A percentile compares a stretch with the other conserved stretches of the same genome.
Evolutionary conservation across 176 grass and related monocot genomes (phyloP).

Genomic region (Aegilops sharonensis): DNA sequence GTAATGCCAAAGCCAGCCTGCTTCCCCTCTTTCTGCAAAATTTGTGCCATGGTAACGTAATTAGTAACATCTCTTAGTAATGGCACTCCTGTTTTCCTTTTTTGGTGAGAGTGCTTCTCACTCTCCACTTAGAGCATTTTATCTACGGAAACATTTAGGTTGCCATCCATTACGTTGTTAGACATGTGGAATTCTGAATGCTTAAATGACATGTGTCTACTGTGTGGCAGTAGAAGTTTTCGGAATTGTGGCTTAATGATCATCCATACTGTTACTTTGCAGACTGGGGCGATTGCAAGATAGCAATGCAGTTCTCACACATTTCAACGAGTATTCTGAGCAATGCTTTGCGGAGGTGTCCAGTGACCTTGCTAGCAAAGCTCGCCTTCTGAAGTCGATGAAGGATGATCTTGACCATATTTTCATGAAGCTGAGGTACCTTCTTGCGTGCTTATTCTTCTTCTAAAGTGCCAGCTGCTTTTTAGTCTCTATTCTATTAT

Average conservation of each 20-base stretch:
- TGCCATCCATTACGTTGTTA: background rate
- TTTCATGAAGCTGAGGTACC: constrained; percentile 70
- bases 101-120: background rate
- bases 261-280: constrained; percentile 5
- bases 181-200: background rate
- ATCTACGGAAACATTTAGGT: background rate
- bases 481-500: background rate
- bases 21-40: background rate
- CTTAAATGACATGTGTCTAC: background rate
- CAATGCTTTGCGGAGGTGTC: constrained; percentile 79
- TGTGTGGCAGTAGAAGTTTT: background rate
- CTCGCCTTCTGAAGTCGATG: constrained; percentile 69
- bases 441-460: background rate
- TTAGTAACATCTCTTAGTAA: background rate
- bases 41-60: background rate
- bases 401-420: constrained; percentile 91
- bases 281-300: constrained; percentile 86
- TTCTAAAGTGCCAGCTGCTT: background rate
- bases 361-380: constrained; percentile 74
- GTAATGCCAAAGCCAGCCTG: background rate
- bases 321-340: constrained; percentile 91
- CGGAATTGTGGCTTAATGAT: background rate
- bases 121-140: background rate
- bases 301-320: constrained; percentile 78
- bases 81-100: background rate